Evolutionary conservation across 805 yeast genomes (phyloP).

Genomic region (Yarrowia alimentaria): DNA sequence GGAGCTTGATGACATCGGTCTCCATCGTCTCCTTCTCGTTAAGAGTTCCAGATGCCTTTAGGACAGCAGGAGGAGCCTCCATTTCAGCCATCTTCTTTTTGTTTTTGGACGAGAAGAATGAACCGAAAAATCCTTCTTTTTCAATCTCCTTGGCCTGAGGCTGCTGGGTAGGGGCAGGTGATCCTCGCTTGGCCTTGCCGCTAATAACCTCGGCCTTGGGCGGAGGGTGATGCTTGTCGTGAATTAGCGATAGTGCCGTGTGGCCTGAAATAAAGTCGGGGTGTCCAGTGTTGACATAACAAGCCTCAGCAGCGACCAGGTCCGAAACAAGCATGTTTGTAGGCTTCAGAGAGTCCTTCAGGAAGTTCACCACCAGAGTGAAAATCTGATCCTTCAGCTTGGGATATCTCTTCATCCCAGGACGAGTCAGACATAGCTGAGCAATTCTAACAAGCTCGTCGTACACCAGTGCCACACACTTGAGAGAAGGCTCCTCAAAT

Average conservation of each 20-base stretch:
- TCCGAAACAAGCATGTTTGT: conserved; percentile 83
- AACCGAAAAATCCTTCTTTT: conserved; percentile 76
- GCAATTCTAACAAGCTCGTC: conserved; percentile 92
- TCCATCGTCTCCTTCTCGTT: conserved; percentile 95
- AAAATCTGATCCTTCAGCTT: conserved; percentile 82
- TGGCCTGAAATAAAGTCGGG: conserved; percentile 93
- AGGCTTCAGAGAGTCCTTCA: conserved; percentile 77
- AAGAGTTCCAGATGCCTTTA: conserved; percentile 88
- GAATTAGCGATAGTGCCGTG: conserved; percentile 89
- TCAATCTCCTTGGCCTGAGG: conserved; percentile 45
- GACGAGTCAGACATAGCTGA: conserved; percentile 76
- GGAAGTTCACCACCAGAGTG: conserved; percentile 71
- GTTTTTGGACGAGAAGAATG: conserved; percentile 87
- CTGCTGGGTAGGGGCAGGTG: conserved; percentile 53
- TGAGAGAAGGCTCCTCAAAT: conserved; percentile 88
- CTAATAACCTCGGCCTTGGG: neutral
- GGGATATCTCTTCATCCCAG: conserved; percentile 86
- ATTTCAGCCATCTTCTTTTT: conserved; percentile 88
- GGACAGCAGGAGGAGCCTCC: conserved; percentile 95
- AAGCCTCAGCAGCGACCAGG: conserved; percentile 78
- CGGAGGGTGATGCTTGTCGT: conserved; percentile 87
- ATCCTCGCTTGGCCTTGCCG: conserved; percentile 62
- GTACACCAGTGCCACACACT: conserved; percentile 86
- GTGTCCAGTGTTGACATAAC: conserved; percentile 95
- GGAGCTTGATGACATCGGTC: conserved; percentile 91